These are phyloP conservation scores for Populus nigra DNA, from an alignment of 345 rosid species.

Conservation along the genomic window DNA sequence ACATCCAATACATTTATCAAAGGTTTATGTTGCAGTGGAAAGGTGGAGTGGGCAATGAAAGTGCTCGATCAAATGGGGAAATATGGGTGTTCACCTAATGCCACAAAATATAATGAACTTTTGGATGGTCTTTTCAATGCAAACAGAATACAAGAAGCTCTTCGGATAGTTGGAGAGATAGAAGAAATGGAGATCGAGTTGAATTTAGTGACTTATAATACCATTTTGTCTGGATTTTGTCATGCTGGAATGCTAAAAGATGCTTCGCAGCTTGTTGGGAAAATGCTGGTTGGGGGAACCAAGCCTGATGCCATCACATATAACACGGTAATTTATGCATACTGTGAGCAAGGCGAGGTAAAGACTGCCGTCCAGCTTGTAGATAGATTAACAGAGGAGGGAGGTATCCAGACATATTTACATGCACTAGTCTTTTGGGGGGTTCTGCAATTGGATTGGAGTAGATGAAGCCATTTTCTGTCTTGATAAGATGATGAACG, in stretches of 20 bases:
- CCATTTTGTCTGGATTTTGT: slow-evolving; percentile 59
- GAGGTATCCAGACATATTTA: slow-evolving; percentile 60
- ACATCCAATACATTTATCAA: slow-evolving; percentile 68
- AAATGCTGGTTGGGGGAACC: slow-evolving; percentile 53
- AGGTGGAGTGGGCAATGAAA: slow-evolving; percentile 57
- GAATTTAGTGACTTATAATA: slow-evolving; percentile 60
- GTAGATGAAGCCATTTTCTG: slow-evolving; percentile 43
- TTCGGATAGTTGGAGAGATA: slow-evolving; percentile 47
- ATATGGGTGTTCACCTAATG: slow-evolving; percentile 53
- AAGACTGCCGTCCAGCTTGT: slow-evolving; percentile 43
- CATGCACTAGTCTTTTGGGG: slow-evolving; percentile 68
- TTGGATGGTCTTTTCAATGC: slow-evolving; percentile 54
- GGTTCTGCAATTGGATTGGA: slow-evolving; percentile 51
- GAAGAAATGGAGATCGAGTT: slow-evolving; percentile 42
- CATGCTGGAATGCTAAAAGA: slow-evolving; percentile 43
- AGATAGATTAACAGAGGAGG: slow-evolving; percentile 38
- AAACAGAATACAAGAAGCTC: slow-evolving; percentile 44
- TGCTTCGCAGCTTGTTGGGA: slow-evolving; percentile 57
- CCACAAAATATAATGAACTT: slow-evolving; percentile 64
- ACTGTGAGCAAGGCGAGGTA: slow-evolving; percentile 52
- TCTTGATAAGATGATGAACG: slow-evolving; percentile 51
- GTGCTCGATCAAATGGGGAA: slow-evolving; percentile 52
- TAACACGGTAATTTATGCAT: slow-evolving; percentile 52
- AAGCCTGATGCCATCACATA: slow-evolving; percentile 61
- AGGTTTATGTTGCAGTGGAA: slow-evolving; percentile 62